A percentile compares a stretch with the other conserved stretches of the same genome.
Evolutionary conservation across 2,329 filamentous ascomycete species (phyloP).

Genomic region (Cordyceps farinosa): DNA sequence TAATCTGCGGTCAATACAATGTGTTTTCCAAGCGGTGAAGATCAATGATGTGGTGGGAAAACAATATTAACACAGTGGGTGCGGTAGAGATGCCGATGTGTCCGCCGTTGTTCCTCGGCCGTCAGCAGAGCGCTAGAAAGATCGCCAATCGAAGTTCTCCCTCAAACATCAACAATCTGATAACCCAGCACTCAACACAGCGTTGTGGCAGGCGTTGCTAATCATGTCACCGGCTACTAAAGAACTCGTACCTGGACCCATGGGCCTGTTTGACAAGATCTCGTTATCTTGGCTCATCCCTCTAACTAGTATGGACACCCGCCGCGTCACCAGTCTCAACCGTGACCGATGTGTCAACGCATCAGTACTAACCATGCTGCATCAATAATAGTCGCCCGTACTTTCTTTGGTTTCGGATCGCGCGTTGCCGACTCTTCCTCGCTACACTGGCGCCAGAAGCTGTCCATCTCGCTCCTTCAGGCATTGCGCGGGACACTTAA

Average conservation of each 20-base stretch:
- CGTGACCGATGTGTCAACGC: background rate
- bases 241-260: background rate
- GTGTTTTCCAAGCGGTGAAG: too few species aligned
- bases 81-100: too few species aligned
- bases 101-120: too few species aligned
- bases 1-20: too few species aligned
- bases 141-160: background rate
- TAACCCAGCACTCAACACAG: background rate
- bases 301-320: background rate
- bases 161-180: background rate
- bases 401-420: background rate
- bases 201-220: background rate
- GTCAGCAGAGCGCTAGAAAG: background rate
- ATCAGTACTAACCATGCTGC: background rate
- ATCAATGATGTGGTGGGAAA: too few species aligned
- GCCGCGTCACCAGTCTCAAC: background rate
- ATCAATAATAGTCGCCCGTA: background rate
- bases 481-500: background rate
- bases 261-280: background rate
- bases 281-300: constrained; percentile 1
- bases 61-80: too few species aligned
- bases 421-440: background rate
- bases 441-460: constrained; percentile 7
- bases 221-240: background rate
- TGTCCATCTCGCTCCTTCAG: background rate